Conservation (phyloP, 768 basidiomycete species). For the Rickenella mellea region DNA sequence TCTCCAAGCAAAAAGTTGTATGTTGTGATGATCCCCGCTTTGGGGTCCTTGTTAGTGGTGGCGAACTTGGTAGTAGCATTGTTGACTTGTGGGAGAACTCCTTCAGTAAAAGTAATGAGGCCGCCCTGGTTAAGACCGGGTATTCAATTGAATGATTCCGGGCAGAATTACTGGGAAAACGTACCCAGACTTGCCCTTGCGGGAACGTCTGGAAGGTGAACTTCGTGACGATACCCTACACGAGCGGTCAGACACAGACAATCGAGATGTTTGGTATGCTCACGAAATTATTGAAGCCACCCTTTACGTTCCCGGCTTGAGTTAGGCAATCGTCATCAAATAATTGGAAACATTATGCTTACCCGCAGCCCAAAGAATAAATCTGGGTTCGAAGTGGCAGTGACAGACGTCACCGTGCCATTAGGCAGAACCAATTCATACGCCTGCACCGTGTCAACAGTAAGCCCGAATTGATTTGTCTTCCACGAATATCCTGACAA, state of each 20-base stretch:
- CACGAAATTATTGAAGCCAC: constrained; percentile 6
- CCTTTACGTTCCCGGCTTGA: background rate
- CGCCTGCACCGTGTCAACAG: constrained; percentile 11
- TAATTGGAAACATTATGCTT: constrained; percentile 1
- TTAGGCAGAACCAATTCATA: constrained; percentile 14
- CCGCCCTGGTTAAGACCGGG: constrained; percentile 1
- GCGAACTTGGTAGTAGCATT: constrained; percentile 14
- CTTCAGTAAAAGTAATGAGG: background rate
- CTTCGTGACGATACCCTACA: constrained; percentile 48
- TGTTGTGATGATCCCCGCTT: constrained; percentile 38
- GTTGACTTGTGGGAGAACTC: background rate
- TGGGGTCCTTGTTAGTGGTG: constrained; percentile 35
- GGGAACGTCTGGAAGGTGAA: constrained; percentile 46
- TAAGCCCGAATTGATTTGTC: constrained; percentile 11
- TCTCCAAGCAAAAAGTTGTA: constrained; percentile 31
- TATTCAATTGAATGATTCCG: no score
- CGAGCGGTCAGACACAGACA: background rate
- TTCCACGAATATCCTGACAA: constrained; percentile 8
- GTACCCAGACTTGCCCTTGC: constrained; percentile 52
- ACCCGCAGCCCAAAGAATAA: constrained; percentile 36
- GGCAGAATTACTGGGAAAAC: constrained; percentile 11
- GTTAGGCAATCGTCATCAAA: background rate
- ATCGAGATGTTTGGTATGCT: background rate
- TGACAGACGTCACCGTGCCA: constrained; percentile 10
- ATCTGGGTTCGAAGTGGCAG: constrained; percentile 18